Conservation (phyloP, 306 rosid species). For the Prunus armeniaca region DNA sequence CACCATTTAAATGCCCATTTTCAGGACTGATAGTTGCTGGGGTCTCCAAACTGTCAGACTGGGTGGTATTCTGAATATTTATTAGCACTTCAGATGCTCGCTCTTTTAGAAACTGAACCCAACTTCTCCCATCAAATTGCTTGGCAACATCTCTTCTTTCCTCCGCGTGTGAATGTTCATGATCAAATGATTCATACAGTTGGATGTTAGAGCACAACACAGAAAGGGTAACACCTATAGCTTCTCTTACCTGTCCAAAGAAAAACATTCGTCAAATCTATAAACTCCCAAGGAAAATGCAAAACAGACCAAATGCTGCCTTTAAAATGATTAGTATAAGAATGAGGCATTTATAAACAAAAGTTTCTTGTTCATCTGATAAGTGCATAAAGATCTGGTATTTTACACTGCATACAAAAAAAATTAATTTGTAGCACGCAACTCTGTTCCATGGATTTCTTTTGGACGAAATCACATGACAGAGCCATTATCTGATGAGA, state of each 20-base stretch:
- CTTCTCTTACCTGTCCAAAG: conserved; percentile 80
- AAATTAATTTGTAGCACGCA: not conserved
- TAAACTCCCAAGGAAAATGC: not conserved
- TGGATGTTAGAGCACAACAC: conserved; percentile 86
- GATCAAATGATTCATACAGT: conserved; percentile 59
- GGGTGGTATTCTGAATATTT: conserved; percentile 73
- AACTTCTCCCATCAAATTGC: conserved; percentile 59
- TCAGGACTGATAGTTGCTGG: conserved; percentile 44
- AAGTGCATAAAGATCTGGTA: not conserved
- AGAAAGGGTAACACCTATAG: conserved; percentile 85
- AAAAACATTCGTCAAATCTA: conserved; percentile 27
- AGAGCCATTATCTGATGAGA: not conserved
- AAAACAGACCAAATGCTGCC: not conserved
- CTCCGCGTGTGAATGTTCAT: conserved; percentile 35
- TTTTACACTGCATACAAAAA: not conserved
- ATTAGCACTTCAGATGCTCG: conserved; percentile 63
- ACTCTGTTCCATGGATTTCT: not conserved
- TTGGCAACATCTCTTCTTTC: conserved; percentile 31
- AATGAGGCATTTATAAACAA: not conserved
- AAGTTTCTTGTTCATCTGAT: not conserved
- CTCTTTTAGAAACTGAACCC: conserved; percentile 60
- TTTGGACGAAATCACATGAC: not conserved
- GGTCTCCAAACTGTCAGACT: conserved; percentile 55
- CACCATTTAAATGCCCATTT: conserved; percentile 64
- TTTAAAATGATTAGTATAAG: not conserved